Evolutionary conservation across 108 stramenopile species (phyloP).

Genomic region (Poteriospumella lacustris): DNA sequence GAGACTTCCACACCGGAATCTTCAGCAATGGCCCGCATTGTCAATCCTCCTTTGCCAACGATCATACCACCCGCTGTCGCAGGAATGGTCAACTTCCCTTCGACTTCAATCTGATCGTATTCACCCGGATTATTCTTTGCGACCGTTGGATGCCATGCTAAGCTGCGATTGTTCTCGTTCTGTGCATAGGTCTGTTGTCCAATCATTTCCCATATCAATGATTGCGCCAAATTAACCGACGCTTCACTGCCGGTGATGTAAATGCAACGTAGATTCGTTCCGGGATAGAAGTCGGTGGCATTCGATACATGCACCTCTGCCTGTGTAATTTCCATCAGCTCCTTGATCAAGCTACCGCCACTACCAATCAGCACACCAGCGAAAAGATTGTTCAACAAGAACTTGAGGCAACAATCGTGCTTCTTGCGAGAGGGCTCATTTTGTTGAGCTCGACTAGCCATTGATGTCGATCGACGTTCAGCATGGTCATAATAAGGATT

Average conservation of each 20-base stretch:
- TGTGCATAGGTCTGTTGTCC: background rate
- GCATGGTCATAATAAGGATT: too few relatives aligned
- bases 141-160: background rate
- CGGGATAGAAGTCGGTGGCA: background rate
- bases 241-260: background rate
- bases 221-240: conserved; percentile 1
- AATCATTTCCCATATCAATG: conserved; percentile 24
- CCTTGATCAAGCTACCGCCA: background rate
- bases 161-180: background rate
- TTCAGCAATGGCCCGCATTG: background rate
- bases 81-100: background rate
- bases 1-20: background rate
- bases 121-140: background rate
- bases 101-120: background rate
- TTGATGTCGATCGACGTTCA: too few relatives aligned
- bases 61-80: background rate
- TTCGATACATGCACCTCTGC: background rate
- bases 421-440: background rate
- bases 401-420: background rate
- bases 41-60: background rate
- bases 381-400: background rate
- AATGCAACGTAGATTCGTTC: background rate
- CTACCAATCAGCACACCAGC: background rate
- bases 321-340: background rate
- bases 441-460: background rate